These are phyloP conservation scores for Glebionis coronaria DNA, from an alignment of 129 eudicot species.

Conservation along the genomic window DNA sequence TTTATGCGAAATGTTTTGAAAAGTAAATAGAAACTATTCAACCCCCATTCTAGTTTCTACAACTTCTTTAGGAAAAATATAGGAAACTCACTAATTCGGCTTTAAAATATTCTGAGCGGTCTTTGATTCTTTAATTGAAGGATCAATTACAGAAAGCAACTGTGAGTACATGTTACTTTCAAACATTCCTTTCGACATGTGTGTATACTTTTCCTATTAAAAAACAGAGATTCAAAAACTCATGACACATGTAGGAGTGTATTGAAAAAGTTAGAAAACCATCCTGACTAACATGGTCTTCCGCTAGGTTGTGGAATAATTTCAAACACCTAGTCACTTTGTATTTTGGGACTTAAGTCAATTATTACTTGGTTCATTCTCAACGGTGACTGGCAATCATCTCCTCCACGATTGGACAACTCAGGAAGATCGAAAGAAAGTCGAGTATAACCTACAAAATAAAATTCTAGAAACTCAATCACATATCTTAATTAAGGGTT, in stretches of 20 bases:
- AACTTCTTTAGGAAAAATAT: too few species aligned
- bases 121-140: constrained; percentile 56
- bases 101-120: constrained; percentile 54
- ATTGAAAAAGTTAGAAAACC: too few species aligned
- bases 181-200: constrained; percentile 87
- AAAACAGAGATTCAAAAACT: neutral
- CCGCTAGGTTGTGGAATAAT: too few species aligned
- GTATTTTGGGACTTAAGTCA: neutral
- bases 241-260: neutral
- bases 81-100: constrained; percentile 91
- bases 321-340: too few species aligned
- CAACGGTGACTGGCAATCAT: neutral
- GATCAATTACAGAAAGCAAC: constrained; percentile 62
- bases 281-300: too few species aligned
- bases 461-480: too few species aligned
- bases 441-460: neutral
- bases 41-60: too few species aligned
- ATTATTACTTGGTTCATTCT: constrained; percentile 11
- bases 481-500: too few species aligned
- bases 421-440: neutral
- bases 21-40: too few species aligned
- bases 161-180: constrained; percentile 71
- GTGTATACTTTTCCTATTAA: constrained; percentile 77
- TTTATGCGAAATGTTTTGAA: too few species aligned
- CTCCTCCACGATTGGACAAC: neutral